These are phyloP conservation scores for Leccinum subfulvum DNA, from an alignment of 1,284 basidiomycete genomes.

Conservation along the genomic window DNA sequence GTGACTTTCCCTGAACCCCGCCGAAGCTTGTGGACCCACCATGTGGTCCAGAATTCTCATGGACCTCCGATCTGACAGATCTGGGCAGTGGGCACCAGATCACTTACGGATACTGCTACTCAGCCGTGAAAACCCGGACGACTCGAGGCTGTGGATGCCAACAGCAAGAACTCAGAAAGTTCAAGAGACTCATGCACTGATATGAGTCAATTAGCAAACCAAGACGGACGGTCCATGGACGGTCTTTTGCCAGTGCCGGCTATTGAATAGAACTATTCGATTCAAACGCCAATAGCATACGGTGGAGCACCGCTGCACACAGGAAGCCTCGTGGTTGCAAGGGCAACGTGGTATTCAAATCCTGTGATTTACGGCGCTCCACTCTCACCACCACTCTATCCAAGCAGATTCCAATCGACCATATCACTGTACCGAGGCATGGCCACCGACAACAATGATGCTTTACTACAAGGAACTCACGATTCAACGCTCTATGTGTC, in stretches of 20 bases:
- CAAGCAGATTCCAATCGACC: neutral
- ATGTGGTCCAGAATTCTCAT: neutral
- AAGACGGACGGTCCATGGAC: neutral
- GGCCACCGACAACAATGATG: neutral
- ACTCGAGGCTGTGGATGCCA: neutral
- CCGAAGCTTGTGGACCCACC: neutral
- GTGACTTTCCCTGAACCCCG: neutral
- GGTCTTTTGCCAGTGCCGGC: neutral
- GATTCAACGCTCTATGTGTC: slow-evolving; percentile 9
- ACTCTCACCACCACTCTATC: neutral
- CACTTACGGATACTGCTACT: neutral
- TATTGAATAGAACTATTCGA: neutral
- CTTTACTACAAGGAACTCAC: neutral
- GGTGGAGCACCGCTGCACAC: neutral
- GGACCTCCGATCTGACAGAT: no score
- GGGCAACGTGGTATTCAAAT: neutral
- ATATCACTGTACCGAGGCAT: neutral
- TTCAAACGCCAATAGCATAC: neutral
- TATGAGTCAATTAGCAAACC: no score
- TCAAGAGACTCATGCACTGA: no score
- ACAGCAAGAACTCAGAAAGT: neutral
- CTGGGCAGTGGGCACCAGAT: neutral
- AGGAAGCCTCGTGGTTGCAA: neutral
- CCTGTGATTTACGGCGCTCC: neutral
- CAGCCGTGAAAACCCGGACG: neutral